These are phyloP conservation scores for Rhytidiadelphus loreus DNA, from an alignment of 225 moss, liverwort and hornwort genomes.

Conservation along the genomic window DNA sequence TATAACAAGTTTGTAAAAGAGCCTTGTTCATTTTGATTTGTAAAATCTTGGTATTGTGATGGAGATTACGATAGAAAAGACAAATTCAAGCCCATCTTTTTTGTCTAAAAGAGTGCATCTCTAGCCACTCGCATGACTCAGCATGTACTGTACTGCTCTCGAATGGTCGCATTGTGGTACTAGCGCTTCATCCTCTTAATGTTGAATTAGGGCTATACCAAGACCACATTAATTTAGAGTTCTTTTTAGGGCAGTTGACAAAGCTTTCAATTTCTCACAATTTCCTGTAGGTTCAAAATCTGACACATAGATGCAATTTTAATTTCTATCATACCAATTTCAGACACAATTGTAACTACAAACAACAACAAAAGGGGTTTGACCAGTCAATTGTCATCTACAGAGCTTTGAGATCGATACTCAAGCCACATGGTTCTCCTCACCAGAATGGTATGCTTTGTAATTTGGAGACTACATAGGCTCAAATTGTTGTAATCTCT, in stretches of 20 bases:
- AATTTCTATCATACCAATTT: background rate
- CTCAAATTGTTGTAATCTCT: background rate
- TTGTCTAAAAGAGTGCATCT: background rate
- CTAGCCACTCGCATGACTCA: background rate
- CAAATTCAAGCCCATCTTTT: background rate
- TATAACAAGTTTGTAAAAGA: background rate
- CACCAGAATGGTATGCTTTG: background rate
- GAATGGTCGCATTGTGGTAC: background rate
- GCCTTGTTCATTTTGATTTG: no score
- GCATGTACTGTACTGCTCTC: background rate
- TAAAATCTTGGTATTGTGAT: no score
- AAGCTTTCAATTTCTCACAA: background rate
- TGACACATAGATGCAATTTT: background rate
- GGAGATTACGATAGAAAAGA: background rate
- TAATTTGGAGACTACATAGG: background rate
- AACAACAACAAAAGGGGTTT: background rate
- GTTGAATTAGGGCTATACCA: no score
- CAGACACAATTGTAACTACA: background rate
- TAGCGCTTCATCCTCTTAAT: background rate
- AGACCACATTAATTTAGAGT: background rate
- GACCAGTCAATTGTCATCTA: background rate
- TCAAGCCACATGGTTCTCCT: background rate
- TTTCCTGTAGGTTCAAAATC: background rate
- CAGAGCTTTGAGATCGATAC: background rate
- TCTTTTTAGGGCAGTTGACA: background rate